Evolutionary conservation across 768 basidiomycete species (phyloP).

Genomic region (Kwoniella botswanensis): DNA sequence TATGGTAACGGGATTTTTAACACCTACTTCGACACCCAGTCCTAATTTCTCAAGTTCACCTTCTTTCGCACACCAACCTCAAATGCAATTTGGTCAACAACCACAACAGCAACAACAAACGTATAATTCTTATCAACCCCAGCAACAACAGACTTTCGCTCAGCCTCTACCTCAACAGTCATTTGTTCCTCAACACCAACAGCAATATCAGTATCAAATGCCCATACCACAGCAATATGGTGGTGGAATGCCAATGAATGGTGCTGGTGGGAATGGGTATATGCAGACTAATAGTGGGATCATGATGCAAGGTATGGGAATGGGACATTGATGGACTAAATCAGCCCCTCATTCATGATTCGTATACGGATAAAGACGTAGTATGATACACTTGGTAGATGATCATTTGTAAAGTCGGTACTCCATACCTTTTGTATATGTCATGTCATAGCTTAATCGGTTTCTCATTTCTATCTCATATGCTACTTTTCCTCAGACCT

Average conservation of each 20-base stretch:
- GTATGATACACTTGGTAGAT: too few relatives aligned
- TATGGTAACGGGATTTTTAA: neutral
- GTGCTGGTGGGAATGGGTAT: neutral
- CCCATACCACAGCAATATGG: neutral
- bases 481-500: too few relatives aligned
- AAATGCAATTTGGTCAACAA: neutral
- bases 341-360: neutral
- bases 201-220: constrained; percentile 8
- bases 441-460: neutral
- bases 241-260: neutral
- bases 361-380: neutral
- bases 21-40: constrained; percentile 6
- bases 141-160: constrained; percentile 5
- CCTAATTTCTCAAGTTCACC: constrained; percentile 2
- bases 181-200: constrained; percentile 1
- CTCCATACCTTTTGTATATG: neutral
- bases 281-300: constrained; percentile 2
- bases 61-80: neutral
- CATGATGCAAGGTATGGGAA: constrained; percentile 11
- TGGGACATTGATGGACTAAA: constrained; percentile 1
- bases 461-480: too few relatives aligned
- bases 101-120: constrained; percentile 2
- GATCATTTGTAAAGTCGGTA: neutral
- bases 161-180: neutral
- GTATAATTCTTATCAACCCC: neutral